Base-by-base conservation (phyloP, 2,329 filamentous ascomycete species). In the Fusarium pilosicola region DNA sequence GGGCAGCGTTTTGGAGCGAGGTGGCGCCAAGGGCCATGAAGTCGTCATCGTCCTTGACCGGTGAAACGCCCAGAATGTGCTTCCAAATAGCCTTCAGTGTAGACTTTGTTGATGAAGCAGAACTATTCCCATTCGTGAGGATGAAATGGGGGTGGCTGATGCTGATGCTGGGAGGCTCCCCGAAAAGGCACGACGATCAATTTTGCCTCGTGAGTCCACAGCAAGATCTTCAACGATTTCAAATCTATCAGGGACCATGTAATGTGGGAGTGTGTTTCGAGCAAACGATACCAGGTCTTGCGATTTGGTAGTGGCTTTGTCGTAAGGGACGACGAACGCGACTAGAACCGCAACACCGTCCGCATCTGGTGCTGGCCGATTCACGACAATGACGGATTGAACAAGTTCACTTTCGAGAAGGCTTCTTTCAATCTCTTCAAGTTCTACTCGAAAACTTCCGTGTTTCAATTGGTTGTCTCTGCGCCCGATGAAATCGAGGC, bases 391-490 rank as follows among this genome's bases (percentile, higher is more conserved):
- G 30, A 45, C 59, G 22, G 39, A 62, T 34, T 62, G 38, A 24
- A 56, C 32, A 26, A 56, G 24, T 17, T 56, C 20, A 22, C 39
- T 44, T 22, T 62, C 49, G n/a, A 56, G 39, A 6, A 62, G 38
- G 5, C 7, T 56, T 34, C 59, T 62, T 5, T 62, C 59, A 17
- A 62, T 62, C 8, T 62, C 49, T 56, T 62, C 59, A 26, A 62
- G 24, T 24, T 56, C 59, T 4, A 62, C 49, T 24, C 59, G 48
- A 30, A 62, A 62, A 12, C 59, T 32, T 22, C 59, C 15, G 7
- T 42, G 48, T 18, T 62, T 62, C 22, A 62, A 22, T 26, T 62
- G 59, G 20, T 62, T 56, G 24, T 62, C 59, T n/a, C 22, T 62
- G 26, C 59, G 48, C 1, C 59, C 59, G 8, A 62, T 45, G 22